Percentiles rank a stretch among this genome's conserved stretches.
Conservation (phyloP, 129 eudicot genomes). For the Rutidosis leptorrhynchoides region DNA sequence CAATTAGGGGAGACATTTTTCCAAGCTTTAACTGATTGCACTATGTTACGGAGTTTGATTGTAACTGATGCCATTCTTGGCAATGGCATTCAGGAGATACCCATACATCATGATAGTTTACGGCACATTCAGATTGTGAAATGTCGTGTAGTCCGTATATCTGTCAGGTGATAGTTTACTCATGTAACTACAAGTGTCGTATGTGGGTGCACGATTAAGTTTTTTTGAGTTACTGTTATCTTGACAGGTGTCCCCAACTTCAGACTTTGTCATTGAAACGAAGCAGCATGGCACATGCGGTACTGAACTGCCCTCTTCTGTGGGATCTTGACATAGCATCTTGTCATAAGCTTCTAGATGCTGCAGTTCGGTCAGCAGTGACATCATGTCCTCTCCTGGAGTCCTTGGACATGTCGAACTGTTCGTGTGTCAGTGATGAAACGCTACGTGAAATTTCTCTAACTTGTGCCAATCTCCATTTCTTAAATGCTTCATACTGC, state of each 20-base stretch:
- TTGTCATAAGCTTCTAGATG: constrained; percentile 98
- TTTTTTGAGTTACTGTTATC: constrained; percentile 20
- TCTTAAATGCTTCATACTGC: constrained; percentile 91
- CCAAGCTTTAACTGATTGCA: constrained; percentile 74
- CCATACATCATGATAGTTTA: constrained; percentile 69
- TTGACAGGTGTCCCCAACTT: constrained; percentile 89
- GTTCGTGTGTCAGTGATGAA: constrained; percentile 89
- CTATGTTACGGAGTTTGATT: constrained; percentile 57
- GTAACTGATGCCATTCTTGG: constrained; percentile 85
- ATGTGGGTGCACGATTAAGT: not conserved
- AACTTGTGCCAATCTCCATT: constrained; percentile 54
- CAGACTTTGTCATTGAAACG: constrained; percentile 81
- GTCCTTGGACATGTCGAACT: constrained; percentile 87
- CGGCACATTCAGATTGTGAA: constrained; percentile 76
- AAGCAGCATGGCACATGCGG: constrained; percentile 93
- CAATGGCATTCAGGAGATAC: constrained; percentile 82
- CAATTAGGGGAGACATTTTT: constrained; percentile 82
- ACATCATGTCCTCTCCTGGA: constrained; percentile 84
- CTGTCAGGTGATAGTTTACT: constrained; percentile 63
- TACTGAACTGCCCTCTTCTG: constrained; percentile 82
- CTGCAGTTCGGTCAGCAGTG: constrained; percentile 90
- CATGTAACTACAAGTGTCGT: constrained; percentile 12
- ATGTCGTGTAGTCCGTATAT: constrained; percentile 83
- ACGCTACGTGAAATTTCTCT: constrained; percentile 76
- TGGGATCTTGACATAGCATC: constrained; percentile 85